Conservation (phyloP, 2,329 filamentous ascomycete species). For the Fusarium sp. region DNA sequence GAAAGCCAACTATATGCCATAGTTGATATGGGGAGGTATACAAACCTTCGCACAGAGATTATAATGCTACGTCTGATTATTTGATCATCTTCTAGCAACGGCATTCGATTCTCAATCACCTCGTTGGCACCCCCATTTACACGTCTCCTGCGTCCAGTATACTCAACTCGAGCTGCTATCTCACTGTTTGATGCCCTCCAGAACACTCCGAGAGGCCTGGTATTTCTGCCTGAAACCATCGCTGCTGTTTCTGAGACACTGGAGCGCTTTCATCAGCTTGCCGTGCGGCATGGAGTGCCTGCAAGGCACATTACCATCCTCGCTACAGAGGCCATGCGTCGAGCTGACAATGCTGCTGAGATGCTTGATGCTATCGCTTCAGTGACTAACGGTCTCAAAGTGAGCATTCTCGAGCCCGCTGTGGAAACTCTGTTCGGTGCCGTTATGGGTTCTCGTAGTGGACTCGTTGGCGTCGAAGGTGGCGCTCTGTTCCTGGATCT, state of each 20-base stretch:
- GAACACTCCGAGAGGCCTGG: conserved; percentile 56
- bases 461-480: conserved; percentile 69
- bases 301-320: conserved; percentile 76
- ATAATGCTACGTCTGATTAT: neutral
- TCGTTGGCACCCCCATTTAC: conserved; percentile 78
- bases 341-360: conserved; percentile 77
- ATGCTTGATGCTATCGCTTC: conserved; percentile 75
- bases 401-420: conserved; percentile 79
- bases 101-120: conserved; percentile 91
- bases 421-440: conserved; percentile 88
- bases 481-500: conserved; percentile 87
- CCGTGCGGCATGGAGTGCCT: conserved; percentile 76
- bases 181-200: conserved; percentile 87
- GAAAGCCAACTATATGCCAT: conserved; percentile 66
- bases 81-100: conserved; percentile 71
- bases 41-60: neutral
- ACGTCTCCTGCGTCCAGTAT: conserved; percentile 81
- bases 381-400: conserved; percentile 72
- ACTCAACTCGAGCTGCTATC: conserved; percentile 81
- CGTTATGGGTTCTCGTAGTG: conserved; percentile 80
- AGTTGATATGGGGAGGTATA: conserved; percentile 71
- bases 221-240: conserved; percentile 70
- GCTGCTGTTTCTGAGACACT: conserved; percentile 74
- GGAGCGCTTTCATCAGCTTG: conserved; percentile 77
- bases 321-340: conserved; percentile 90